These are phyloP conservation scores for Acer negundo DNA, from an alignment of 345 rosid genomes.

Conservation along the genomic window DNA sequence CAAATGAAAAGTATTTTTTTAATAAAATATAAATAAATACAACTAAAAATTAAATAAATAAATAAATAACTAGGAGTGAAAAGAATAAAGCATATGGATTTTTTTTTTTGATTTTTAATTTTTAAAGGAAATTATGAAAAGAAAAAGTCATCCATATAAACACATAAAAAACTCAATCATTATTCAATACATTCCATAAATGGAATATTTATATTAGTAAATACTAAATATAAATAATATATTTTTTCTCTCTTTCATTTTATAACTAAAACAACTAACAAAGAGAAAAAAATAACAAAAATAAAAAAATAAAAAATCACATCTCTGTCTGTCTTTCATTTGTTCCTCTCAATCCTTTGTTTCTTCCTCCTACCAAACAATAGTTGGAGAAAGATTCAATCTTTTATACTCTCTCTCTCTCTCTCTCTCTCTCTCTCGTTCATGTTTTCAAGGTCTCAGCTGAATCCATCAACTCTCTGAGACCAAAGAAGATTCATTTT, in stretches of 20 bases:
- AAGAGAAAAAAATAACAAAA: not conserved
- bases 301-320: not conserved
- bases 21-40: too few species aligned
- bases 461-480: not conserved
- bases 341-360: not conserved
- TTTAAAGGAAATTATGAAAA: too few species aligned
- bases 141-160: not conserved
- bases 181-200: not conserved
- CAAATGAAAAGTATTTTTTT: not conserved
- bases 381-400: conserved; percentile 15
- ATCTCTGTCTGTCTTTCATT: not conserved
- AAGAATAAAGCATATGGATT: too few species aligned
- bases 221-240: too few species aligned
- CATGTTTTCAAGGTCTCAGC: conserved; percentile 19
- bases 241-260: too few species aligned
- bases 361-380: conserved; percentile 8
- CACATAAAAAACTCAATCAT: not conserved
- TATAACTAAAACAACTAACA: not conserved
- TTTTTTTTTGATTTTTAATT: too few species aligned
- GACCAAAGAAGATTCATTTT: conserved; percentile 2
- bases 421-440: not conserved
- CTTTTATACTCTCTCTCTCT: not conserved
- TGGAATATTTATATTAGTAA: too few species aligned
- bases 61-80: too few species aligned
- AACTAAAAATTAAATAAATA: too few species aligned